Evolutionary conservation across 1,139 yeast genomes (phyloP), one percentile per base, ranked within the genome.

Genomic region (Nakaseomyces kungkrabaensis): DNA sequence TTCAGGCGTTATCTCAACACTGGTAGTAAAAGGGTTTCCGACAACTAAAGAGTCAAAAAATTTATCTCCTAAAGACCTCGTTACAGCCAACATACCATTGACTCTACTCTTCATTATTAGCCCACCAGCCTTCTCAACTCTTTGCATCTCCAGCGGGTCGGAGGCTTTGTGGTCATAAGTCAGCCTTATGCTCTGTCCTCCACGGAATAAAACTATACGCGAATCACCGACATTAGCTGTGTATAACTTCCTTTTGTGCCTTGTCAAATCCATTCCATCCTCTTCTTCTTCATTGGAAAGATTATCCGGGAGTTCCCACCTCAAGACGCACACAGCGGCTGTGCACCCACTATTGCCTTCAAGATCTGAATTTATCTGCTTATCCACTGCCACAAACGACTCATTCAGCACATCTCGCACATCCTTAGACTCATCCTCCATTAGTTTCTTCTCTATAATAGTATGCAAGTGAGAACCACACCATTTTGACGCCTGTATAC

Each of bases 211-310:
- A 1, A 92, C 86, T 34, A 90, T 78, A 54, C 97, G 75, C 57
- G 95, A 82, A 65, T 92, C 98, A 3, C 99, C 98, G 4, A 88
- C 98, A 61, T 92, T 92, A 10, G 97, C 96, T 0, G 97, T 90
- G 60, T 89, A 89, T 33, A 92, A 73, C 80, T 86, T 80, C 57
- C 96, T 66, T 57, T 73, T 78, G 59, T 83, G 87, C 54, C 68
- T 61, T 7, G 58, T 56, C 31, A 68, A 51, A 47, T 65, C 60
- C 36, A 57, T 54, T 5, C 32, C 37, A n/a, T 47, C 54, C 24
- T 56, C 57, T 37, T 51, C 54, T 22, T 52, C 53, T 4, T 47
- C 46, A 17, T 45, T 51, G 5, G 59, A 52, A 25, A 51, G 38
- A 34, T 63, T 68, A 38, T 68, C 70, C 5, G 75, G 76, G 42